Percentiles rank a stretch among this genome's conserved stretches.
phyloP scores from a whole-genome alignment of 1,284 basidiomycete species.

The Cutaneotrichosporon dermatis region DNA sequence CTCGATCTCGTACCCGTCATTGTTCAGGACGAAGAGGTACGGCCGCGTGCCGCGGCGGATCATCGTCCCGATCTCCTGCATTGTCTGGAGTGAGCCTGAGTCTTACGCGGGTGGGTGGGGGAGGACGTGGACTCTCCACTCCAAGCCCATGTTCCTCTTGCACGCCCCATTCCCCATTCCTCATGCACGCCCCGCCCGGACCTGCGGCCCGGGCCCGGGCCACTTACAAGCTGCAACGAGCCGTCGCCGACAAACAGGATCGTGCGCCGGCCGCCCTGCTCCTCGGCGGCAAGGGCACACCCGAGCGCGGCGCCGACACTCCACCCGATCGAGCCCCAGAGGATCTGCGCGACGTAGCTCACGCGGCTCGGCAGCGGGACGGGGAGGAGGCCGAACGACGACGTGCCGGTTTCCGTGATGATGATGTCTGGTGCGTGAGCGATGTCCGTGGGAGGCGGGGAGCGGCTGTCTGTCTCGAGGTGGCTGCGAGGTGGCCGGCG shows the following conservation, averaged over 20 bases:
- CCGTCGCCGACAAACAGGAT: slow-evolving; percentile 76
- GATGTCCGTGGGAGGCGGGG: too few species aligned
- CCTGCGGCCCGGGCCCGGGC: background rate
- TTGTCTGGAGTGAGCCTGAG: slow-evolving; percentile 23
- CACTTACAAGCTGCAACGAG: slow-evolving; percentile 51
- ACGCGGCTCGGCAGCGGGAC: slow-evolving; percentile 66
- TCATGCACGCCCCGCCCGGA: background rate
- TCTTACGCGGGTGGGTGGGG: too few species aligned
- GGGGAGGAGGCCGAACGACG: slow-evolving; percentile 69
- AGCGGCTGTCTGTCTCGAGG: too few species aligned
- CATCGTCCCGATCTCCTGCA: slow-evolving; percentile 54
- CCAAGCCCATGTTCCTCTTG: background rate
- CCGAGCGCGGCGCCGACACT: slow-evolving; percentile 55
- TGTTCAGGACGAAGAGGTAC: slow-evolving; percentile 67
- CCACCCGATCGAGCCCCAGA: slow-evolving; percentile 48
- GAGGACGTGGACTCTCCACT: too few species aligned
- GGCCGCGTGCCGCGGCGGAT: slow-evolving; percentile 49
- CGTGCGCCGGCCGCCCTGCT: slow-evolving; percentile 57
- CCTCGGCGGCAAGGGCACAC: slow-evolving; percentile 62
- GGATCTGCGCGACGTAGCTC: slow-evolving; percentile 62
- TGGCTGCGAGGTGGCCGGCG: too few species aligned
- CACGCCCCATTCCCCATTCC: background rate
- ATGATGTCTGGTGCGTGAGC: slow-evolving; percentile 57
- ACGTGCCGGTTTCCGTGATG: slow-evolving; percentile 69
- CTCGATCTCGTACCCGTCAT: slow-evolving; percentile 86